Evolutionary conservation across 495 filamentous ascomycete species (phyloP).

Genomic region (Glarea lozoyensis): DNA sequence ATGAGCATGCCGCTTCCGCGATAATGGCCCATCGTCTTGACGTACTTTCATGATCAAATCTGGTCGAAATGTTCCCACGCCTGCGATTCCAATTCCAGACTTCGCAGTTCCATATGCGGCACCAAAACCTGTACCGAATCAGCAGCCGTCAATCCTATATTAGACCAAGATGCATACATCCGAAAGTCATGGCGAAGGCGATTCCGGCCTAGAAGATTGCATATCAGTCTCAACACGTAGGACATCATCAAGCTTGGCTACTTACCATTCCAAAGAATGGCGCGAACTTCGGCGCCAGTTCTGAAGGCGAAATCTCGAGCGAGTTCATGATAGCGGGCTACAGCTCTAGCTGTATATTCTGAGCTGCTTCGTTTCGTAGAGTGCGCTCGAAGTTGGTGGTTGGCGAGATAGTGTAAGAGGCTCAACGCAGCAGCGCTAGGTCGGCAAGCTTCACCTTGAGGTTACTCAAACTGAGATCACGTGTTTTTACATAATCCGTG

Average conservation of each 20-base stretch:
- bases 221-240: slow-evolving; percentile 19
- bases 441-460: background rate
- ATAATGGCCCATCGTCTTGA: background rate
- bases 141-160: slow-evolving; percentile 11
- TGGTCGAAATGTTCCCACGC: slow-evolving; percentile 84
- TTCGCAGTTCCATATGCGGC: slow-evolving; percentile 97
- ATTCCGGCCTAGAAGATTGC: slow-evolving; percentile 66
- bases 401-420: too few species aligned
- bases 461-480: background rate
- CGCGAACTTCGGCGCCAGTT: slow-evolving; percentile 82
- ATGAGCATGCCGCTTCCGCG: slow-evolving; percentile 14
- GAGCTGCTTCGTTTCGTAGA: background rate
- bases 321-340: too few species aligned
- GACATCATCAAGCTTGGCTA: slow-evolving; percentile 9
- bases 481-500: too few species aligned
- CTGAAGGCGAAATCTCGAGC: too few species aligned
- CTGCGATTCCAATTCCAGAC: slow-evolving; percentile 92
- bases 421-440: too few species aligned
- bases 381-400: too few species aligned
- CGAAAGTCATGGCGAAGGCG: slow-evolving; percentile 90
- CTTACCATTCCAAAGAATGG: slow-evolving; percentile 97
- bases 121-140: slow-evolving; percentile 56
- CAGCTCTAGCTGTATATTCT: too few species aligned
- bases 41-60: slow-evolving; percentile 97
- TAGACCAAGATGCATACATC: slow-evolving; percentile 53